Percentiles rank a stretch among this genome's conserved stretches.
These are phyloP conservation scores for Wickerhamomyces strasburgensis DNA, from an alignment of 805 yeast species.

Conservation along the genomic window DNA sequence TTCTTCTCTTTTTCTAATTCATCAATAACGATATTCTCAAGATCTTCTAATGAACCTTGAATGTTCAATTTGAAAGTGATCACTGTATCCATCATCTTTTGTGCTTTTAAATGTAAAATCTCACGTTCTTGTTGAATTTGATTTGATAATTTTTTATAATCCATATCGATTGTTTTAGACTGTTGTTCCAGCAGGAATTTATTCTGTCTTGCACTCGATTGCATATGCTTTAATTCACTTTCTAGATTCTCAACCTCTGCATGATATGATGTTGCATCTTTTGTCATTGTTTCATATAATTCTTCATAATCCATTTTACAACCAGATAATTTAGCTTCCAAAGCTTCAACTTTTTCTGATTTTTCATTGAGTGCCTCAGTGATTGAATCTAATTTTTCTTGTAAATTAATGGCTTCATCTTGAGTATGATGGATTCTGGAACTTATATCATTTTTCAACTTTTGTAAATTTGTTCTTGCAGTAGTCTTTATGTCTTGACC, in stretches of 20 bases:
- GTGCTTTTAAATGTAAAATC: constrained; percentile 47
- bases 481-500: constrained; percentile 34
- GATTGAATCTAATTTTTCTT: constrained; percentile 53
- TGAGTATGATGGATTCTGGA: constrained; percentile 43
- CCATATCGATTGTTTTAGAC: constrained; percentile 47
- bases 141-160: constrained; percentile 44
- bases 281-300: constrained; percentile 47
- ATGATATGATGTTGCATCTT: constrained; percentile 47
- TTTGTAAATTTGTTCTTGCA: constrained; percentile 32
- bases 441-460: constrained; percentile 43
- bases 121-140: constrained; percentile 43
- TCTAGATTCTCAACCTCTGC: constrained; percentile 65
- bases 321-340: constrained; percentile 52
- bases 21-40: constrained; percentile 42
- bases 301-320: constrained; percentile 51
- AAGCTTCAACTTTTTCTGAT: constrained; percentile 48
- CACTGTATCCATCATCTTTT: constrained; percentile 52
- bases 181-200: constrained; percentile 43
- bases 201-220: constrained; percentile 44
- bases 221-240: constrained; percentile 48
- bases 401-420: constrained; percentile 53
- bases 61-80: constrained; percentile 63
- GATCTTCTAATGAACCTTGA: constrained; percentile 58
- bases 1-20: constrained; percentile 33
- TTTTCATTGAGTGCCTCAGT: constrained; percentile 53